Conservation (phyloP, 2,329 filamentous ascomycete genomes). For the Hymenoscyphus infarciens region DNA sequence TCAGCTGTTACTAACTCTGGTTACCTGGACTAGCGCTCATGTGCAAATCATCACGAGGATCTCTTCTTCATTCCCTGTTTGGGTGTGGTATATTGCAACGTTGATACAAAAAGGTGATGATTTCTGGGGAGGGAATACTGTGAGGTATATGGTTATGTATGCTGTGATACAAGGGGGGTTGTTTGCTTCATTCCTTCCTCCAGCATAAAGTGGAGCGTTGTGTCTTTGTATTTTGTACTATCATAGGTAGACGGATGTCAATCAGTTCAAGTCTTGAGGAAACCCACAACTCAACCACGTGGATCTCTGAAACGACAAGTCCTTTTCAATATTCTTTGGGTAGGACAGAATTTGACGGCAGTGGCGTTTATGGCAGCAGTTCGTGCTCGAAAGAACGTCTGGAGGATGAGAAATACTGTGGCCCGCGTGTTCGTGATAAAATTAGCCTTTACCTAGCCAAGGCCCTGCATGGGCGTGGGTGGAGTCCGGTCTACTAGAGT, state of each 20-base stretch:
- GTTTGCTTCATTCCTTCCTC: constrained; percentile 87
- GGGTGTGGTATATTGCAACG: constrained; percentile 78
- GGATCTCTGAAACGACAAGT: not conserved
- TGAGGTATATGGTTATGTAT: constrained; percentile 73
- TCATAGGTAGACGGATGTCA: too few relatives aligned
- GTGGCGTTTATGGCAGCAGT: not conserved
- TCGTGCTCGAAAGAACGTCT: not conserved
- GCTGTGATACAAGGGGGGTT: constrained; percentile 76
- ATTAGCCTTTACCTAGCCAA: not conserved
- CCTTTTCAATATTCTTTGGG: not conserved
- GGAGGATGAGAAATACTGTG: not conserved
- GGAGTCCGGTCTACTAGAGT: not conserved
- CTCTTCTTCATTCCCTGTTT: constrained; percentile 81
- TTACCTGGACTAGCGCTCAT: constrained; percentile 79
- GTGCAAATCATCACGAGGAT: constrained; percentile 91
- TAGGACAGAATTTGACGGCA: not conserved
- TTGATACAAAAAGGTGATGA: constrained; percentile 14
- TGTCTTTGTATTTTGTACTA: not conserved
- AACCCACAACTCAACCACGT: too few relatives aligned
- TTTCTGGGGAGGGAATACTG: constrained; percentile 12
- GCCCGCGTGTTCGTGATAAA: not conserved
- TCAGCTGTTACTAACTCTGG: constrained; percentile 66
- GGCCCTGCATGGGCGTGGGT: not conserved
- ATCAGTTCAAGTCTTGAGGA: too few relatives aligned
- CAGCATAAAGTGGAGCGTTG: constrained; percentile 53